These are phyloP conservation scores for Hirschfeldia incana DNA, from an alignment of 345 rosid species.

Conservation along the genomic window DNA sequence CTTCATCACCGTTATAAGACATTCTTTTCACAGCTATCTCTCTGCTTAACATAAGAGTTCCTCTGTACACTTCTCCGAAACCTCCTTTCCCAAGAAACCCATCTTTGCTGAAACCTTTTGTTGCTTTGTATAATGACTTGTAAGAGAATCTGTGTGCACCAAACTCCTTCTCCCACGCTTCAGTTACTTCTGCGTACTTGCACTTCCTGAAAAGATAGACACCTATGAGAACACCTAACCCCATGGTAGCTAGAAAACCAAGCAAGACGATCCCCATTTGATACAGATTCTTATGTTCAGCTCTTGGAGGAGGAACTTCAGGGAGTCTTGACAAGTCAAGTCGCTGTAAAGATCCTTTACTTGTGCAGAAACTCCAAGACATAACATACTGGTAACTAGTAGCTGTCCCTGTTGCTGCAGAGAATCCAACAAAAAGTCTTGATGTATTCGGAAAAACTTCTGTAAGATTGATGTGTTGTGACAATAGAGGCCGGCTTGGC, in stretches of 20 bases:
- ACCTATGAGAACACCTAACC: conserved; percentile 8
- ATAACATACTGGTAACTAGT: conserved; percentile 48
- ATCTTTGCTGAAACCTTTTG: conserved; percentile 54
- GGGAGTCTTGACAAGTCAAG: conserved; percentile 56
- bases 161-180: conserved; percentile 61
- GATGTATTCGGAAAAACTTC: conserved; percentile 34
- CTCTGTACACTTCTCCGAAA: conserved; percentile 62
- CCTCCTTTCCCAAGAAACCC: conserved; percentile 64
- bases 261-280: conserved; percentile 21
- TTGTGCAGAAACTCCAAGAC: conserved; percentile 62
- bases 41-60: conserved; percentile 38
- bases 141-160: conserved; percentile 58
- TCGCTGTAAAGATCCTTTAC: conserved; percentile 38
- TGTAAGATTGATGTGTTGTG: conserved; percentile 45
- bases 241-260: conserved; percentile 19
- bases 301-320: conserved; percentile 42
- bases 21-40: conserved; percentile 61
- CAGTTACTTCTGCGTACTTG: conserved; percentile 52
- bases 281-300: conserved; percentile 7
- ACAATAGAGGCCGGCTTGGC: conserved; percentile 56
- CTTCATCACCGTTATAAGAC: conserved; percentile 47
- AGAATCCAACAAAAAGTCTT: conserved; percentile 53
- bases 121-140: conserved; percentile 53
- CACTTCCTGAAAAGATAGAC: conserved; percentile 27
- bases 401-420: conserved; percentile 51